These are phyloP conservation scores for Verticillium albo-atrum DNA, from an alignment of 2,329 filamentous ascomycete genomes.

Conservation along the genomic window DNA sequence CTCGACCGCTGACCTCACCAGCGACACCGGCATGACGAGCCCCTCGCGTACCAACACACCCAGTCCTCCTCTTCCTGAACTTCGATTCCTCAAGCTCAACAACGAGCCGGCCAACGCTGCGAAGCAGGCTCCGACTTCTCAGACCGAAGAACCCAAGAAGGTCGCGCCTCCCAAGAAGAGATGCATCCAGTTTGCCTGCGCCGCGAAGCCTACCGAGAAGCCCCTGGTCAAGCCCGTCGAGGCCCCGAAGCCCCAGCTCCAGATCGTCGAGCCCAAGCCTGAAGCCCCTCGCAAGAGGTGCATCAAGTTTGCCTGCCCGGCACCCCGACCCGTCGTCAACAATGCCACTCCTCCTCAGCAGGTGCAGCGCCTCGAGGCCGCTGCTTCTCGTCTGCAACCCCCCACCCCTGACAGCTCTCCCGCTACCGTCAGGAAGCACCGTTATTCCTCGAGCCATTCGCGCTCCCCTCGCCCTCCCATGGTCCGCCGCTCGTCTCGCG, in stretches of 20 bases:
- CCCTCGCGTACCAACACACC: conserved; percentile 83
- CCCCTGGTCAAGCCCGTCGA: conserved; percentile 24
- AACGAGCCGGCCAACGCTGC: conserved; percentile 17
- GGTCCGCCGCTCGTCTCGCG: conserved; percentile 31
- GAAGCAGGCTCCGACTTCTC: conserved; percentile 54
- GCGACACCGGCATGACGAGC: conserved; percentile 86
- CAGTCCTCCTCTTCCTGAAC: conserved; percentile 73
- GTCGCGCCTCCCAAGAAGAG: conserved; percentile 58
- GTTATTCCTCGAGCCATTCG: conserved; percentile 15
- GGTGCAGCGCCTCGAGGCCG: conserved; percentile 9
- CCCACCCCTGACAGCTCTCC: conserved; percentile 5
- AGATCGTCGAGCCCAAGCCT: conserved; percentile 15
- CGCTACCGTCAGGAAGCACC: conserved; percentile 20
- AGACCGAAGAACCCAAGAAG: conserved; percentile 41
- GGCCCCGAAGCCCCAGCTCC: conserved; percentile 23
- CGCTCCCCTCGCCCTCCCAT: conserved; percentile 18
- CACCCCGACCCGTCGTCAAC: conserved; percentile 40
- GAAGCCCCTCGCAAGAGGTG: conserved; percentile 46
- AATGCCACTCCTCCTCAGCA: conserved; percentile 31
- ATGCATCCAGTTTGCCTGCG: conserved; percentile 90
- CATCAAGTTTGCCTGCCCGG: conserved; percentile 71
- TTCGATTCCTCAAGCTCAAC: conserved; percentile 39
- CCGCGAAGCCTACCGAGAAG: conserved; percentile 50
- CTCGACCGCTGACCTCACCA: conserved; percentile 89
- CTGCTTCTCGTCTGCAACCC: conserved; percentile 4